Conservation (phyloP, 1,139 yeast species). For the Suhomyces kunorum region DNA sequence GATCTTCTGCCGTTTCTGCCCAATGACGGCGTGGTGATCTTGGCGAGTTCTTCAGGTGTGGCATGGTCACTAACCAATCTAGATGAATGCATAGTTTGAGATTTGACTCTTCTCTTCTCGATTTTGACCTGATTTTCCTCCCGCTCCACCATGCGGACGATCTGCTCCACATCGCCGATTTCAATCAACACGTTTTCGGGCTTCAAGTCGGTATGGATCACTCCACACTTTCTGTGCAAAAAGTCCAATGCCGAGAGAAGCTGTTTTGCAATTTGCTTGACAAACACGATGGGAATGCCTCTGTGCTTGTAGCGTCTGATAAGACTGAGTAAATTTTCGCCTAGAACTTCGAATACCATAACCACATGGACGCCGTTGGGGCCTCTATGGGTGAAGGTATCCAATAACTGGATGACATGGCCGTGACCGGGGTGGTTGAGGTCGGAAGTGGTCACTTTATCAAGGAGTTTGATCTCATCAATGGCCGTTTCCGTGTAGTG, state of each 20-base stretch:
- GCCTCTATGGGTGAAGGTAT: constrained; percentile 43
- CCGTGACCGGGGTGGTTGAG: constrained; percentile 39
- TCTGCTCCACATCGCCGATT: constrained; percentile 39
- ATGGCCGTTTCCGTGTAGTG: constrained; percentile 46
- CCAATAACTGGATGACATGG: constrained; percentile 42
- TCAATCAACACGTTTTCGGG: constrained; percentile 47
- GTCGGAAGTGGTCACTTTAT: constrained; percentile 33
- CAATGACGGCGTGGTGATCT: constrained; percentile 36
- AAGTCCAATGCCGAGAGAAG: constrained; percentile 41
- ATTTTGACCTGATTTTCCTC: constrained; percentile 23
- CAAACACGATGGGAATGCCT: constrained; percentile 40
- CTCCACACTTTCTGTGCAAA: constrained; percentile 43
- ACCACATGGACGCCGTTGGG: constrained; percentile 47
- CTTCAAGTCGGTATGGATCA: constrained; percentile 47
- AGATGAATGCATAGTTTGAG: constrained; percentile 10
- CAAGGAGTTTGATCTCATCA: constrained; percentile 43
- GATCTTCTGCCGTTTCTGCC: constrained; percentile 56
- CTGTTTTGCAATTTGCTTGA: constrained; percentile 42
- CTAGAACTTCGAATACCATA: constrained; percentile 48
- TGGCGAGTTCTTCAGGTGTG: constrained; percentile 5
- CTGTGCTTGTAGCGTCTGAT: constrained; percentile 41
- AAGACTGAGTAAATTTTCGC: constrained; percentile 43
- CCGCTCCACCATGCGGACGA: constrained; percentile 36
- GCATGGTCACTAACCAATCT: constrained; percentile 7
- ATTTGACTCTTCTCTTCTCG: constrained; percentile 17